Evolutionary conservation across 2,329 filamentous ascomycete genomes (phyloP).

Genomic region (Colletotrichum godetiae): DNA sequence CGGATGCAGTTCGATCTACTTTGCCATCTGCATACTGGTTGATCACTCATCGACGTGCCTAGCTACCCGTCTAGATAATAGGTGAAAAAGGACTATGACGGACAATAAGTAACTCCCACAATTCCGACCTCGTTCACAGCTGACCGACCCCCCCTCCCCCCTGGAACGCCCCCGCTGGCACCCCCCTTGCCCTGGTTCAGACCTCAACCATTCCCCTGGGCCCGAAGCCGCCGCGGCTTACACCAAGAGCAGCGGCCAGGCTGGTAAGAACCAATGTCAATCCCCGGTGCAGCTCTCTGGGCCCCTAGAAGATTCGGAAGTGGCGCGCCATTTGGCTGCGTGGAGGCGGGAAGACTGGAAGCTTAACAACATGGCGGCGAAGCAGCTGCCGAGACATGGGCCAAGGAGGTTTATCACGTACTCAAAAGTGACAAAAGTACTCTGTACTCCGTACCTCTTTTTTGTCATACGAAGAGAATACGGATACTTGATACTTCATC

Average conservation of each 20-base stretch:
- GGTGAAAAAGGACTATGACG: neutral
- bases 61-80: neutral
- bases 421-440: neutral
- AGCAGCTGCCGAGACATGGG: neutral
- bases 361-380: neutral
- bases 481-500: neutral
- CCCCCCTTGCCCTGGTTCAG: constrained; percentile 3
- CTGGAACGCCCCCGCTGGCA: neutral
- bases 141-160: neutral
- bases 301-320: neutral
- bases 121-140: neutral
- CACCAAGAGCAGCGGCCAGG: neutral
- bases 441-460: no score
- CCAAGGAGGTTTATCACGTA: neutral
- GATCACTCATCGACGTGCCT: neutral
- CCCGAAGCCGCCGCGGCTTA: constrained; percentile 16
- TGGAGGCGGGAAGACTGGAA: neutral
- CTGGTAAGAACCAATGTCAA: constrained; percentile 5
- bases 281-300: constrained; percentile 22
- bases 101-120: neutral
- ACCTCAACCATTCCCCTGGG: constrained; percentile 25
- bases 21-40: neutral
- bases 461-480: neutral
- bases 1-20: neutral
- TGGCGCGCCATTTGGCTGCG: neutral